These are phyloP conservation scores for Chaetomium olivaceum DNA, from an alignment of 2,329 filamentous ascomycete species.

Conservation along the genomic window DNA sequence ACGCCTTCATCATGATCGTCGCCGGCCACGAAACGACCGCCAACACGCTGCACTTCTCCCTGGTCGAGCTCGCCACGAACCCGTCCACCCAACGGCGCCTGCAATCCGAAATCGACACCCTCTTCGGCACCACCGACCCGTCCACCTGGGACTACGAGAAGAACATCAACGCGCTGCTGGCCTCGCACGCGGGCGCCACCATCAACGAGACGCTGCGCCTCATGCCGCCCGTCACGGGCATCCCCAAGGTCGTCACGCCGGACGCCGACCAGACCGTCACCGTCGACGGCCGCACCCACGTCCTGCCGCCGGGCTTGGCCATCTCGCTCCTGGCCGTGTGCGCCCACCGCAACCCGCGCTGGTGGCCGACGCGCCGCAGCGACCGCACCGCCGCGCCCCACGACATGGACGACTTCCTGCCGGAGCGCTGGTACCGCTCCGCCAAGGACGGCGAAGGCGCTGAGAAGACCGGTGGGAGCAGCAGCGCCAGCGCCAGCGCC, in stretches of 20 bases:
- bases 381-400: conserved; percentile 45
- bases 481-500: no score
- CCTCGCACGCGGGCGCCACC: conserved; percentile 69
- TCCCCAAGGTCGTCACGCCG: conserved; percentile 65
- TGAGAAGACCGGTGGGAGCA: conserved; percentile 33
- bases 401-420: conserved; percentile 68
- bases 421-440: conserved; percentile 68
- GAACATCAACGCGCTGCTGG: conserved; percentile 64
- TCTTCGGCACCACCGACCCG: conserved; percentile 60
- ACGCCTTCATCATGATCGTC: conserved; percentile 67
- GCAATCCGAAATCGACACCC: conserved; percentile 67
- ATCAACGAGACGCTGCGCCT: conserved; percentile 77
- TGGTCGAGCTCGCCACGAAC: conserved; percentile 67
- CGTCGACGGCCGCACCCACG: conserved; percentile 58
- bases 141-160: conserved; percentile 70
- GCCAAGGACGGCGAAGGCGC: conserved; percentile 31
- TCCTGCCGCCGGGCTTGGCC: conserved; percentile 57
- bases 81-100: conserved; percentile 63
- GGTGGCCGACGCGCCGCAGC: conserved; percentile 64
- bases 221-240: conserved; percentile 68
- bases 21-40: conserved; percentile 82
- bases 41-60: conserved; percentile 70
- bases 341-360: conserved; percentile 67
- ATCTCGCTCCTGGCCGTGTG: conserved; percentile 59
- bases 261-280: conserved; percentile 57